Evolutionary conservation across 2,329 filamentous ascomycete genomes (phyloP).

Genomic region (Phialocephala subalpina): DNA sequence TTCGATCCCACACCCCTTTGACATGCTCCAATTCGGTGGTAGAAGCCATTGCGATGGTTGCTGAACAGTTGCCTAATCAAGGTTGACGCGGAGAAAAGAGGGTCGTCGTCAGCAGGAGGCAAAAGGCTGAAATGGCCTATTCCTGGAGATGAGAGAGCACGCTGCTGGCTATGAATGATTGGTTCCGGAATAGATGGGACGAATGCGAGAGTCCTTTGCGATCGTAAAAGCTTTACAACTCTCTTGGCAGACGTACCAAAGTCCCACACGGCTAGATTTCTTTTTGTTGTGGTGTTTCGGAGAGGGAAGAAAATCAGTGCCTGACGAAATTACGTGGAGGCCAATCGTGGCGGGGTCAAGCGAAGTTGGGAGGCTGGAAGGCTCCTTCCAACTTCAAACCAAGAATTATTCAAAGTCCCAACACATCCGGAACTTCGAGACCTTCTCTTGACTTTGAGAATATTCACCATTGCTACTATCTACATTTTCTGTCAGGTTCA

Average conservation of each 20-base stretch:
- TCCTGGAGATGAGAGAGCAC: neutral
- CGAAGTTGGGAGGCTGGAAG: neutral
- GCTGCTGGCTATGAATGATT: neutral
- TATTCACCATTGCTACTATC: neutral
- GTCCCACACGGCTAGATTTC: neutral
- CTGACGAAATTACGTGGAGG: conserved; percentile 17
- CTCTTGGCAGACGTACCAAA: conserved; percentile 5
- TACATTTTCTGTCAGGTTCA: neutral
- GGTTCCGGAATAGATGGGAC: neutral
- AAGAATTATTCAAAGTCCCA: conserved; percentile 7
- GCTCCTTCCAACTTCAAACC: neutral
- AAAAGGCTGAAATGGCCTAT: conserved; percentile 14
- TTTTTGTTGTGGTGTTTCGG: conserved; percentile 7
- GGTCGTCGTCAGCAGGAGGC: conserved; percentile 30
- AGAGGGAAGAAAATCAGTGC: conserved; percentile 9
- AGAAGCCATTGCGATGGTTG: conserved; percentile 27
- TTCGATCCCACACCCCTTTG: conserved; percentile 39
- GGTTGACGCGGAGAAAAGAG: conserved; percentile 23
- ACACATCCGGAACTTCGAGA: neutral
- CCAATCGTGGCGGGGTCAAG: conserved; percentile 11
- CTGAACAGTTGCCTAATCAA: conserved; percentile 16
- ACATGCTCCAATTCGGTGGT: conserved; percentile 40
- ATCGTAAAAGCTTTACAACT: neutral
- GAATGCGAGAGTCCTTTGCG: conserved; percentile 3
- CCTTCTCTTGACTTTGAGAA: neutral